Conservation (phyloP, 106 monocot species). For the Acorus gramineus region DNA sequence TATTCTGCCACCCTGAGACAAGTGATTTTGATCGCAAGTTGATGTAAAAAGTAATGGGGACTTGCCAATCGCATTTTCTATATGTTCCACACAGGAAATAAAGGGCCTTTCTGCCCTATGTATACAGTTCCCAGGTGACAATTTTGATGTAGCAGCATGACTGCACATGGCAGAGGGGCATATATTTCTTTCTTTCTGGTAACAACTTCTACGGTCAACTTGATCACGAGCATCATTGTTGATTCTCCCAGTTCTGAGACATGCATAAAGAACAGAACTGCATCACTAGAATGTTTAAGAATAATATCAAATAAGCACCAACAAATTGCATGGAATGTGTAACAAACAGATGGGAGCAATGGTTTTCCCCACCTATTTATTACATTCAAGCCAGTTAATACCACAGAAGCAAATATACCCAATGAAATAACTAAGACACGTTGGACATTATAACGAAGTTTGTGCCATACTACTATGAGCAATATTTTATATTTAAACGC, state of each 20-base stretch:
- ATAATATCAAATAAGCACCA: too few relatives aligned
- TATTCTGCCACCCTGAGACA: conserved; percentile 14
- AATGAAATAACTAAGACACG: too few relatives aligned
- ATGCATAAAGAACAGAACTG: too few relatives aligned
- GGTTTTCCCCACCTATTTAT: too few relatives aligned
- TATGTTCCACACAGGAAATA: conserved; percentile 15
- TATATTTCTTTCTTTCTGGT: conserved; percentile 18
- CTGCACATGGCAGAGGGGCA: conserved; percentile 19
- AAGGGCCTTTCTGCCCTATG: conserved; percentile 5
- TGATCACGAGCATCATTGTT: conserved; percentile 7
- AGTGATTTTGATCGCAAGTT: conserved; percentile 11
- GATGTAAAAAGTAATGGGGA: conserved; percentile 3
- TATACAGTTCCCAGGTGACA: conserved; percentile 14
- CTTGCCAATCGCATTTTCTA: conserved; percentile 7
- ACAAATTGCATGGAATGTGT: too few relatives aligned
- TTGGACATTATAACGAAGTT: too few relatives aligned
- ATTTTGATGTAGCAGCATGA: conserved; percentile 23
- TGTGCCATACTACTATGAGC: too few relatives aligned
- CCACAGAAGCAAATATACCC: too few relatives aligned
- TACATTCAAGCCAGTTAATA: too few relatives aligned
- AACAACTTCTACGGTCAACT: conserved; percentile 18
- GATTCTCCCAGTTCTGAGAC: conserved; percentile 9
- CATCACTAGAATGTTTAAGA: too few relatives aligned
- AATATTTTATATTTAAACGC: too few relatives aligned
- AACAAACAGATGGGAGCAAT: too few relatives aligned